These are phyloP conservation scores for Syzygium syzygioides DNA, from an alignment of 441 rosid genomes.

Conservation along the genomic window DNA sequence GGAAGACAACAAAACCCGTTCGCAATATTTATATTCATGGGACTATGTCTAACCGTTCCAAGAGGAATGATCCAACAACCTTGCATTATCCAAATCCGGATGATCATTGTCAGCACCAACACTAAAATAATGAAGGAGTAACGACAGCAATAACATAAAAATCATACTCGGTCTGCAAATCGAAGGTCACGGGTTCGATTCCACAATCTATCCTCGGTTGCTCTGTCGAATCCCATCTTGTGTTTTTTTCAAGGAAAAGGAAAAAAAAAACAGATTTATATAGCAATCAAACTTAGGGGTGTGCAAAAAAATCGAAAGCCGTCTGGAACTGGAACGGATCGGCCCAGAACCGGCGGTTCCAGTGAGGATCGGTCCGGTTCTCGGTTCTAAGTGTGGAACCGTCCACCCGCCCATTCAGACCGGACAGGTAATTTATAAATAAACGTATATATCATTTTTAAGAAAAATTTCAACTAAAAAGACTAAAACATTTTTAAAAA, in stretches of 20 bases:
- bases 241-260: background rate
- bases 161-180: background rate
- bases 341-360: too few relatives aligned
- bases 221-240: background rate
- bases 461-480: too few relatives aligned
- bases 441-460: too few relatives aligned
- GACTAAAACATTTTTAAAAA: too few relatives aligned
- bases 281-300: background rate
- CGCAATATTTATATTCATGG: background rate
- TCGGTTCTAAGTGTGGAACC: rapidly evolving
- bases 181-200: background rate
- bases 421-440: too few relatives aligned
- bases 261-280: background rate
- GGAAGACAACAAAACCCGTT: background rate
- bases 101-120: background rate
- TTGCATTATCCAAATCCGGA: background rate
- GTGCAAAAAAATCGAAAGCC: too few relatives aligned
- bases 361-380: too few relatives aligned
- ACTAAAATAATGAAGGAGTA: background rate
- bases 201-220: background rate
- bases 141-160: background rate
- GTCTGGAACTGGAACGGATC: too few relatives aligned
- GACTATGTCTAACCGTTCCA: rapidly evolving
- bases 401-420: too few relatives aligned
- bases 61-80: background rate